A percentile compares a stretch with the other conserved stretches of the same genome.
These are phyloP conservation scores for Phaeosphaeria sp. DNA, from an alignment of 2,329 filamentous ascomycete species.

Conservation along the genomic window DNA sequence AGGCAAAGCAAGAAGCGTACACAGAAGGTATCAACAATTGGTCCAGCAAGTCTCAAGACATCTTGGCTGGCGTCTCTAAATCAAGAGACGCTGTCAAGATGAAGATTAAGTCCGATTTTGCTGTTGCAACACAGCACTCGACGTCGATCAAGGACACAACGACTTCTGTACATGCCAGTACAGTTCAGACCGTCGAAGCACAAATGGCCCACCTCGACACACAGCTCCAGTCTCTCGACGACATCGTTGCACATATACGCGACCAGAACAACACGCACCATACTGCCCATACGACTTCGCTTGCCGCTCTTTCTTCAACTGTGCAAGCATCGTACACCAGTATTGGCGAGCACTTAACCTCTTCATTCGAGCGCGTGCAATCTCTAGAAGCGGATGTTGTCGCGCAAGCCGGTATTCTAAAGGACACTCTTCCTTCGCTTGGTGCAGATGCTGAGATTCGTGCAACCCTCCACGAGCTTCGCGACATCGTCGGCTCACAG, in stretches of 20 bases:
- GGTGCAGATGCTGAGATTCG: constrained; percentile 62
- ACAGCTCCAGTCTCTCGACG: constrained; percentile 90
- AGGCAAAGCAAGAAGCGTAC: constrained; percentile 70
- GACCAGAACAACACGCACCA: constrained; percentile 82
- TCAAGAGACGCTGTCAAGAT: constrained; percentile 80
- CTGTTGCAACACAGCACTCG: constrained; percentile 79
- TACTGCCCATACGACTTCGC: constrained; percentile 68
- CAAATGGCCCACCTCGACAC: constrained; percentile 85
- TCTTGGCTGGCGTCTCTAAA: constrained; percentile 73
- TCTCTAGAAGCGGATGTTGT: constrained; percentile 73
- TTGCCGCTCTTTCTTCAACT: constrained; percentile 69
- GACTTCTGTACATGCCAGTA: constrained; percentile 87
- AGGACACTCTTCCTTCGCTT: constrained; percentile 68
- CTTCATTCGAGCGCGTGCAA: constrained; percentile 71
- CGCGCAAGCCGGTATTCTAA: constrained; percentile 64
- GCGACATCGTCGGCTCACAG: constrained; percentile 69
- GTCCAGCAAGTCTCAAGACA: constrained; percentile 70
- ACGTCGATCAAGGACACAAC: constrained; percentile 83
- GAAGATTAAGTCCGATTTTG: constrained; percentile 87
- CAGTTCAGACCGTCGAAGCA: constrained; percentile 84
- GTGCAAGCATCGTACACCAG: constrained; percentile 76
- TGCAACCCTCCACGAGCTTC: constrained; percentile 73
- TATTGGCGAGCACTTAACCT: constrained; percentile 73
- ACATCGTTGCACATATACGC: constrained; percentile 83
- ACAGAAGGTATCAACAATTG: constrained; percentile 75